Conservation (phyloP, 768 basidiomycete genomes). For the Rhizopogon rudus region DNA sequence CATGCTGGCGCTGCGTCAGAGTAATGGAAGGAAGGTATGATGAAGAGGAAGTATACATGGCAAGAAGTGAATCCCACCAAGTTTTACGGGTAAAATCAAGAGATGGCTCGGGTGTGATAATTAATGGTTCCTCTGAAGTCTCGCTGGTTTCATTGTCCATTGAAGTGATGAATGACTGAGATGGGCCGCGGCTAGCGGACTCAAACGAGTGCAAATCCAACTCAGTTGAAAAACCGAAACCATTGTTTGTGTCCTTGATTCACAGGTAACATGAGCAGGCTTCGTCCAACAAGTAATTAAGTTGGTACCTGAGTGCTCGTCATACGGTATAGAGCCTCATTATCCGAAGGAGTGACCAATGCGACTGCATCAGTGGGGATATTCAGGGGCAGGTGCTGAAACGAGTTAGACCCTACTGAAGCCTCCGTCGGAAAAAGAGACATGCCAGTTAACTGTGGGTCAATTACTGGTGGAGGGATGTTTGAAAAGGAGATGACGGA, state of each 20-base stretch:
- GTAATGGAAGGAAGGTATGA: conserved; percentile 30
- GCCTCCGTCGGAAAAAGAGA: conserved; percentile 9
- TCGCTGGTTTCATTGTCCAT: conserved; percentile 11
- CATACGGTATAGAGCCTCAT: conserved; percentile 8
- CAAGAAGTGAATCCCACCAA: conserved; percentile 74
- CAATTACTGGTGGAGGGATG: conserved; percentile 14
- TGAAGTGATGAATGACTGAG: conserved; percentile 7
- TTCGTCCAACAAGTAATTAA: conserved; percentile 16
- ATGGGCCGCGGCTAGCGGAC: not conserved
- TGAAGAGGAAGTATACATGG: conserved; percentile 41
- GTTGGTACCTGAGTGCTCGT: conserved; percentile 26
- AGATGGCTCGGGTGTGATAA: conserved; percentile 53
- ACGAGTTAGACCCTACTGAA: not conserved
- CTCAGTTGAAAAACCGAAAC: conserved; percentile 3
- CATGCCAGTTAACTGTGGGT: conserved; percentile 21
- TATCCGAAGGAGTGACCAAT: conserved; percentile 5
- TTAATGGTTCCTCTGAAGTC: conserved; percentile 6
- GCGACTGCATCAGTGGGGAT: conserved; percentile 6
- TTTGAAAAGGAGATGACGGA: not conserved
- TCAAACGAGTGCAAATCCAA: conserved; percentile 2
- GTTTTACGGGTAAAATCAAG: conserved; percentile 63
- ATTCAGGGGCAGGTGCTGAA: conserved; percentile 3
- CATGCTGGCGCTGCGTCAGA: conserved; percentile 39
- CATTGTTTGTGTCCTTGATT: conserved; percentile 16
- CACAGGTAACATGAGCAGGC: conserved; percentile 18